Conservation (phyloP, 176 grass and related monocot genomes). For the Oryza australiensis region DNA sequence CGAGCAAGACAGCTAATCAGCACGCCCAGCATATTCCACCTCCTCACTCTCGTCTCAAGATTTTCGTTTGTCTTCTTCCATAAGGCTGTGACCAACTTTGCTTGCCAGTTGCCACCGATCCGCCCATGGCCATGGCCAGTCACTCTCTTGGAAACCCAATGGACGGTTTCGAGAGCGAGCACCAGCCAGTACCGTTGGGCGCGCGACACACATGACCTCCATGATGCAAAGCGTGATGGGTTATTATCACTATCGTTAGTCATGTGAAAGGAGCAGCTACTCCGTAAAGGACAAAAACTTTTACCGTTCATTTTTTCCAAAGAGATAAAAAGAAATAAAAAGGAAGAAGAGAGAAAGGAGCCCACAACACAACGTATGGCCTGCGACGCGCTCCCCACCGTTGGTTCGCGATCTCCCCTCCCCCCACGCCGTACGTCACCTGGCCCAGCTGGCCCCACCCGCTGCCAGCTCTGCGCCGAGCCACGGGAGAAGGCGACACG, state of each 20-base stretch:
- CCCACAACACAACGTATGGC: conserved; percentile 10
- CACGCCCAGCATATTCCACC: not conserved
- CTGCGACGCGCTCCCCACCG: conserved; percentile 44
- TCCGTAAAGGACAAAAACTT: not conserved
- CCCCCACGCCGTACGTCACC: conserved; percentile 5
- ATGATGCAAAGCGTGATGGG: not conserved
- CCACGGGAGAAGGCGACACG: conserved; percentile 45
- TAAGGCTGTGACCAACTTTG: not conserved
- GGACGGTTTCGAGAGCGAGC: not conserved
- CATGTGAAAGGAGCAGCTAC: not conserved
- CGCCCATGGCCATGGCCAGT: not conserved
- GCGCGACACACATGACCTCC: not conserved
- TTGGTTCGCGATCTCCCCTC: conserved; percentile 50
- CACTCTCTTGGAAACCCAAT: not conserved
- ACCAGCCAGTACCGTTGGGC: too few relatives aligned
- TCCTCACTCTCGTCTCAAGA: too few relatives aligned
- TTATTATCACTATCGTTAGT: not conserved
- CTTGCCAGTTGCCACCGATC: not conserved
- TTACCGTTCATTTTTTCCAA: not conserved
- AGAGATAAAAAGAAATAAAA: not conserved
- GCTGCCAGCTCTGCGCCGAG: conserved; percentile 20
- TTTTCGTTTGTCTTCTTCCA: not conserved
- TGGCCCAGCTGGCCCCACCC: not conserved
- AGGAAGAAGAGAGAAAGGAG: not conserved
- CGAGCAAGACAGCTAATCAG: not conserved